Percentiles rank a stretch among this genome's conserved stretches.
These are phyloP conservation scores for Tephrocybe sp. DNA, from an alignment of 768 basidiomycete genomes.

Conservation along the genomic window DNA sequence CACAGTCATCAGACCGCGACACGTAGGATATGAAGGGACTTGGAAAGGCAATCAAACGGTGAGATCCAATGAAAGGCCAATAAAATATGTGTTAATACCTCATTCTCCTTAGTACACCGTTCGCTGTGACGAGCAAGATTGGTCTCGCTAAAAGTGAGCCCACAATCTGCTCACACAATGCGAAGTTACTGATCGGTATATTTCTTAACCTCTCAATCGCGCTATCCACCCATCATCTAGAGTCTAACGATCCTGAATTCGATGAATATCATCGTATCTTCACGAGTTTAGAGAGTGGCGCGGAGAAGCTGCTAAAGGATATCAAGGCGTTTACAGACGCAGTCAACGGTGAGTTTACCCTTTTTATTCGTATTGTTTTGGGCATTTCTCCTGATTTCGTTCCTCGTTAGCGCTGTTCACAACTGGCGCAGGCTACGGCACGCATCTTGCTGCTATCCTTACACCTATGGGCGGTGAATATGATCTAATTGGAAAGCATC, in stretches of 20 bases:
- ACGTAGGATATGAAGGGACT: conserved; percentile 67
- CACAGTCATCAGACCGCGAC: background rate
- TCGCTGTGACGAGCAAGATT: conserved; percentile 81
- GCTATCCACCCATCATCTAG: conserved; percentile 29
- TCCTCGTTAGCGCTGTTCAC: conserved; percentile 58
- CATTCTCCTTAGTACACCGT: conserved; percentile 74
- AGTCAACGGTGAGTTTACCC: conserved; percentile 56
- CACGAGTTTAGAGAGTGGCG: conserved; percentile 68
- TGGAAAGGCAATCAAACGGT: conserved; percentile 12
- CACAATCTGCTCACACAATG: background rate
- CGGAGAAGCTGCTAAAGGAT: conserved; percentile 92
- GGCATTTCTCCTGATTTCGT: background rate
- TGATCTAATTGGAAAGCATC: conserved; percentile 76
- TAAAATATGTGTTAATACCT: background rate
- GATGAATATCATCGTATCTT: conserved; percentile 86
- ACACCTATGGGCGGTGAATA: conserved; percentile 74
- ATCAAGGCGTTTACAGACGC: conserved; percentile 84
- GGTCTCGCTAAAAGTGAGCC: conserved; percentile 91
- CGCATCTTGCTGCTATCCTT: conserved; percentile 64
- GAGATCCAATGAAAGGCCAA: conserved; percentile 48
- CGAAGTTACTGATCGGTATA: background rate
- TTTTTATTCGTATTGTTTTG: background rate
- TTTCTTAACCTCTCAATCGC: background rate
- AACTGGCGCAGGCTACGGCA: conserved; percentile 59
- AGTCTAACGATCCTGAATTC: conserved; percentile 86